Percentiles rank a stretch among this genome's conserved stretches.
Evolutionary conservation across 768 basidiomycete genomes (phyloP).

Genomic region (Mycena alexandri): DNA sequence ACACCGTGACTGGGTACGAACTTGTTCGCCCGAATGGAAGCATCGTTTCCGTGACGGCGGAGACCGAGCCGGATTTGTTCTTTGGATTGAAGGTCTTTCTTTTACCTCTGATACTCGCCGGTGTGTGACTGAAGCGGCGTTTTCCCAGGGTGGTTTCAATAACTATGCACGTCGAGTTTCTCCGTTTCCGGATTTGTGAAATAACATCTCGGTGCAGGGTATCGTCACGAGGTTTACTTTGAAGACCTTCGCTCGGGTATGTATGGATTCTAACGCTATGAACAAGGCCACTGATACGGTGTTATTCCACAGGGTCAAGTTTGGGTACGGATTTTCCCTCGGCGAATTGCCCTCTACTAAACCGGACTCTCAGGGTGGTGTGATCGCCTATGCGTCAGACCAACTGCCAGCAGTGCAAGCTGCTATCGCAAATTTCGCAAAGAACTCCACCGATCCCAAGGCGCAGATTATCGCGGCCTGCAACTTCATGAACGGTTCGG

Average conservation of each 20-base stretch:
- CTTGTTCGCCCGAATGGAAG: slow-evolving; percentile 69
- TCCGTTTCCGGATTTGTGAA: neutral
- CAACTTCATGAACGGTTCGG: slow-evolving; percentile 51
- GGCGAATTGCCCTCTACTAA: neutral
- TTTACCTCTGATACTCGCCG: neutral
- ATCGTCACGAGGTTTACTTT: slow-evolving; percentile 72
- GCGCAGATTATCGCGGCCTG: slow-evolving; percentile 63
- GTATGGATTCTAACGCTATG: neutral
- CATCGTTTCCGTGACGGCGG: slow-evolving; percentile 50
- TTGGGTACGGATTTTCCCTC: slow-evolving; percentile 59
- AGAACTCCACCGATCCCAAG: slow-evolving; percentile 62
- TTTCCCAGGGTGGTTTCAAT: slow-evolving; percentile 67
- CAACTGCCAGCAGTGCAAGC: slow-evolving; percentile 43
- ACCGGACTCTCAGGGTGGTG: slow-evolving; percentile 58
- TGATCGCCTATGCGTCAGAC: slow-evolving; percentile 48
- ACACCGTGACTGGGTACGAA: slow-evolving; percentile 67
- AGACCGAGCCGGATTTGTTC: slow-evolving; percentile 54
- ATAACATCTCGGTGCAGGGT: slow-evolving; percentile 51
- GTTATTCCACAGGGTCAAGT: slow-evolving; percentile 49
- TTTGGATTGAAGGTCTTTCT: slow-evolving; percentile 53
- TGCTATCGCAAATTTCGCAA: slow-evolving; percentile 57
- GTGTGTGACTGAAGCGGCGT: neutral
- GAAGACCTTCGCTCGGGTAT: slow-evolving; percentile 62
- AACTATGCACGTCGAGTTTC: slow-evolving; percentile 57
- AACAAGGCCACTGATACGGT: neutral